Percentiles rank a stretch among this genome's conserved stretches.
Conservation (phyloP, 495 filamentous ascomycete genomes). For the Penicillium subrubescens region DNA sequence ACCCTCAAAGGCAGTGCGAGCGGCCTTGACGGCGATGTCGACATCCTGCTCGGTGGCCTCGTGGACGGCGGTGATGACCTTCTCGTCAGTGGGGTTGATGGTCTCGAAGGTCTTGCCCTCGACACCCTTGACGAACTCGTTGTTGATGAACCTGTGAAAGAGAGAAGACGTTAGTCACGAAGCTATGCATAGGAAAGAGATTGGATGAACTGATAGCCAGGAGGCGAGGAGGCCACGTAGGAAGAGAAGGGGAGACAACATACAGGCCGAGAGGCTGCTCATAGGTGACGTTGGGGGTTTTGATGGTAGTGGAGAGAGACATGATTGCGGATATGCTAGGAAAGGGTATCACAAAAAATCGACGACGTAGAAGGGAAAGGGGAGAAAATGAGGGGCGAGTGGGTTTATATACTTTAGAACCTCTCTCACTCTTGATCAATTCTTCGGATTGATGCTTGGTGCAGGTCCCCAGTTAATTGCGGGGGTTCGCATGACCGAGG, state of each 20-base stretch:
- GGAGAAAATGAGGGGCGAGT: not conserved
- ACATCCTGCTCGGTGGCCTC: constrained; percentile 93
- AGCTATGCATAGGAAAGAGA: not conserved
- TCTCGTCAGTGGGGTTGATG: constrained; percentile 69
- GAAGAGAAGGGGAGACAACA: not conserved
- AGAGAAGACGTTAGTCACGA: not conserved
- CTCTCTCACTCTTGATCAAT: no score
- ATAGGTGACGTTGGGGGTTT: constrained; percentile 58
- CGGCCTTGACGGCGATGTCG: constrained; percentile 82
- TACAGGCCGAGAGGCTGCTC: constrained; percentile 89
- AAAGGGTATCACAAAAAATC: constrained; percentile 5
- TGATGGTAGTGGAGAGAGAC: constrained; percentile 43
- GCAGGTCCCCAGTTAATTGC: not conserved
- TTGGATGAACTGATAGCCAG: not conserved
- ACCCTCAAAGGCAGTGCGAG: constrained; percentile 86
- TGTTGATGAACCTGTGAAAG: constrained; percentile 88
- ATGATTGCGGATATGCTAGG: constrained; percentile 32
- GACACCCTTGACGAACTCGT: constrained; percentile 84
- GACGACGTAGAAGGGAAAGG: not conserved
- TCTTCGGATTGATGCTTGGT: not conserved
- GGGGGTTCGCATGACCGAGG: not conserved
- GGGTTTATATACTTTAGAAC: not conserved
- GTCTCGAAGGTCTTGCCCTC: constrained; percentile 82
- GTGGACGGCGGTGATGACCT: constrained; percentile 71
- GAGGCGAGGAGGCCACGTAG: not conserved